Evolutionary conservation across 2,329 filamentous ascomycete species (phyloP), one percentile per base, ranked within the genome.

Genomic region (Cordyceps fumosorosea): DNA sequence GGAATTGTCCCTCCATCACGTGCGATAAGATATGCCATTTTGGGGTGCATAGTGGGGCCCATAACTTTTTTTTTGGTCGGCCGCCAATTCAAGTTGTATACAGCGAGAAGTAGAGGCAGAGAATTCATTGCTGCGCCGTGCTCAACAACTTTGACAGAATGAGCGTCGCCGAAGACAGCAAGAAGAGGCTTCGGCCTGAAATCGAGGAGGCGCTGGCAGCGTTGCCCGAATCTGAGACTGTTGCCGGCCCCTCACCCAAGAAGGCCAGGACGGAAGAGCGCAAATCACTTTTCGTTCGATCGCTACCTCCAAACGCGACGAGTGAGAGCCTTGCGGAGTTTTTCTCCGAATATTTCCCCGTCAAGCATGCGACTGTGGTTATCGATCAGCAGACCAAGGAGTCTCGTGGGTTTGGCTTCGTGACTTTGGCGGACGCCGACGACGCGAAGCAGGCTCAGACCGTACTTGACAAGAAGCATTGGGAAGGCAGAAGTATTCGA

Each of bases 361-460:
- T 99, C 72, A 98, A 97, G 76, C 93, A 98, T 75, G 93, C 95
- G 58, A 90, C 89, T n/a, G 92, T 96, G 5, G 92, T 99, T 45
- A 78, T 89, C 62, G 93, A 99, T 73, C 86, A 89, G 18, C 81
- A 87, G 66, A 96, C 93, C 2, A 96, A 96, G 71, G 80, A 87
- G 68, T 97, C 91, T 16, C 89, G 91, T 72, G 93, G 95, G 20
- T 99, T 92, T 74, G 95, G 95, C 59, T 99, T 99, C 75, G 93
- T 99, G 62, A 98, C 95, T 2, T 95, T 99, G 70, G 91, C 93
- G 68, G 95, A 99, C 72, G 84, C 89, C 34, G 93, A 97, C 67
- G 95, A 99, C 78, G 93, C 93, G 14, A 80, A 87, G 66, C 84
- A 88, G 66, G 96, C 95, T 20, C 84, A 90, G 71, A 84, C 88